Evolutionary conservation across 1,284 basidiomycete species (phyloP), one percentile per base, ranked within the genome.

Genomic region (Tilletiaria anomala): DNA sequence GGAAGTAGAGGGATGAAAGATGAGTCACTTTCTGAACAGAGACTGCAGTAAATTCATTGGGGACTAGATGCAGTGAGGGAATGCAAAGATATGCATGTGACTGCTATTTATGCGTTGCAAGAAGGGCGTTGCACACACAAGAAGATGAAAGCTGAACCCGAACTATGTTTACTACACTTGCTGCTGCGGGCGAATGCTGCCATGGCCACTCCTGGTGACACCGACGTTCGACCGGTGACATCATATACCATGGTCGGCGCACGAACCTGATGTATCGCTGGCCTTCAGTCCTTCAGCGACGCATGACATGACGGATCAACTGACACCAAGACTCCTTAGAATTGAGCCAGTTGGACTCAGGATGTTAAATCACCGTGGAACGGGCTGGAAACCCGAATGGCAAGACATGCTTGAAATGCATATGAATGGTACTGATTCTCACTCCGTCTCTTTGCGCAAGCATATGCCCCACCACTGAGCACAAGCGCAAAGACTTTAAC

Each of bases 331-430:
- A 5, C 16, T 39, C 16, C n/a, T n/a, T 39, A 82, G 81, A 81
- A 69, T 84, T 6, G 71, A 77, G 1, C 65, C 80, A 1, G 53
- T 71, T 6, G 62, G 73, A 35, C 67, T 87, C 22, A 82, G 80
- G 14, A 83, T 88, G 79, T 75, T 94, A 45, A 70, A 91, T 34
- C 86, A 94, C 68, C 73, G 73, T 59, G 87, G 87, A 3, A 46
- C 69, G 29, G 87, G 93, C 66, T 89, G 88, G 62, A 79, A 81
- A 8, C 43, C 56, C 1, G 50, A 71, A 14, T 75, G 85, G 34
- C 73, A 78, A 50, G 50, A 68, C 3, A 68, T 71, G 26, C 72
- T 93, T 3, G 69, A 78, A 38, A 60, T 67, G 1, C 84, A 79
- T 58, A n/a, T n/a, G n/a, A 83, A 85, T 0, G 29, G 37, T 5